Percentiles rank a stretch among this genome's conserved stretches.
Evolutionary conservation across 2,329 filamentous ascomycete species (phyloP).

Genomic region (Epichloe hybrida): DNA sequence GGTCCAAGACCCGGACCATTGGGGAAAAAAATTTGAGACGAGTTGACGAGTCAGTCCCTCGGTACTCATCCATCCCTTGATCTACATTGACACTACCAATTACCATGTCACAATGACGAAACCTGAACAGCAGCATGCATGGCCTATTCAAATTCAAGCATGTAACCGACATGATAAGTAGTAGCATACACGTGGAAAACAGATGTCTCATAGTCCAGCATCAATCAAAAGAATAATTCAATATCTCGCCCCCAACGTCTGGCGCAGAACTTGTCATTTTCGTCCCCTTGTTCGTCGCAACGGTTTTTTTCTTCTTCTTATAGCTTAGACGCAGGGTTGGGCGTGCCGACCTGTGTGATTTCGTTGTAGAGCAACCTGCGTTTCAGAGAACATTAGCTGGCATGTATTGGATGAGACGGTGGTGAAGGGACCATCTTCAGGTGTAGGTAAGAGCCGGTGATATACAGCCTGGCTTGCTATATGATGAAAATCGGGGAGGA

Average conservation of each 20-base stretch:
- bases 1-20: too few species aligned
- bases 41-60: too few species aligned
- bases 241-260: not conserved
- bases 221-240: too few species aligned
- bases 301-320: constrained; percentile 26
- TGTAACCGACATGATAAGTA: not conserved
- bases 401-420: not conserved
- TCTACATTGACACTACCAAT: not conserved
- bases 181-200: not conserved
- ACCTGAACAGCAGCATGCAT: not conserved
- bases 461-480: not conserved
- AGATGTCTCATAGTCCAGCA: not conserved
- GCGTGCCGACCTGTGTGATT: constrained; percentile 60
- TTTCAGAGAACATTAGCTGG: not conserved
- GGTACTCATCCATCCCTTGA: too few species aligned
- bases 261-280: not conserved
- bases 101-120: not conserved
- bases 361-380: constrained; percentile 71
- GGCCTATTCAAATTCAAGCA: not conserved
- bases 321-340: constrained; percentile 49
- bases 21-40: too few species aligned
- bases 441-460: not conserved
- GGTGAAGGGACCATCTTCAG: not conserved
- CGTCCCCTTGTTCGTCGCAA: too few species aligned
- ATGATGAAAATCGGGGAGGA: too few species aligned